Base-by-base conservation (phyloP, 192 early-diverging fungal genomes). In the Coemansia sp. region DNA sequence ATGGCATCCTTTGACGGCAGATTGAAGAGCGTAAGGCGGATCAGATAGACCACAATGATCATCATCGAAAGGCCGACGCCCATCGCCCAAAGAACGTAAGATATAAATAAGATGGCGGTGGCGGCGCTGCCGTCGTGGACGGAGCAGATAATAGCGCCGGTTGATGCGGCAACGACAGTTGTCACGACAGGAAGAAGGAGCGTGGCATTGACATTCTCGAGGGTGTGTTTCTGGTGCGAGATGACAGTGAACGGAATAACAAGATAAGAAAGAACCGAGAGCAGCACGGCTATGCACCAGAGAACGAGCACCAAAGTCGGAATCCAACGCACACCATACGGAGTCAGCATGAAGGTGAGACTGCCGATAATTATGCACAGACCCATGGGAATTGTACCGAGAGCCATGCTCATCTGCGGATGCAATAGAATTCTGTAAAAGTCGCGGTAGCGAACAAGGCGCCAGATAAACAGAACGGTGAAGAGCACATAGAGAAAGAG, bases 331-430 rank as follows among this genome's bases (percentile, higher is more conserved):
- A 57, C 34, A 41, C 63, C 56, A 10, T 73, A 69, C 6, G 55
- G 70, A 1, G 46, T 32, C 0, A 78, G 41, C n/a, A 76, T 83
- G 35, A 59, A n/a, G 0, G 76, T 59, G 0, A 76, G 38, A 9
- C 42, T 55, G 55, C 71, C 80, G 59, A 72, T 62, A 22, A 87
- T 46, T 9, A 83, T 84, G 38, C 70, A 65, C 35, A 85, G 62
- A 0, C 76, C 76, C 85, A 87, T 85, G 0, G 85, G 85, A 10
- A 83, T 70, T 0, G 82, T 66, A 45, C 85, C 85, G 41, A 87
- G 52, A 6, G 72, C 54, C 73, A 87, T 71, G 60, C 79, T 75
- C 42, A 76, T 67, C 38, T 78, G 73, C 22, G 85, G 76, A 29
- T 85, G 82, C 34, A 84, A n/a, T 45, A 87, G 66, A 5, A 82